Percentiles rank a stretch among this genome's conserved stretches.
phyloP scores from a whole-genome alignment of 305 asterid genomes.

The Solanum hybrid region DNA sequence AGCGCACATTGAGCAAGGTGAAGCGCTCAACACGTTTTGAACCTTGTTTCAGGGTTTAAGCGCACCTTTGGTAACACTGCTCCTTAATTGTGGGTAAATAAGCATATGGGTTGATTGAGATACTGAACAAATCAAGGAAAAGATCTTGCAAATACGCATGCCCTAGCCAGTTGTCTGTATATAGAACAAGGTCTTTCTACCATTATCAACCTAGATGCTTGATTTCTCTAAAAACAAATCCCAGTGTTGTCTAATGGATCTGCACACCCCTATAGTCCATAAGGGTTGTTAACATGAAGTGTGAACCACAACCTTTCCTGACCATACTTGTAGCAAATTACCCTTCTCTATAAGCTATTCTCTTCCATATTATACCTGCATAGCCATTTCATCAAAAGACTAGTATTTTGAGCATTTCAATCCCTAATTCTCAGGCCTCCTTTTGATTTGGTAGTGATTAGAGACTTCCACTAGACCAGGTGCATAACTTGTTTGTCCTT shows the following conservation, averaged over 20 bases:
- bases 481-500: not conserved
- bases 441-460: not conserved
- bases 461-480: not conserved
- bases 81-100: not conserved
- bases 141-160: not conserved
- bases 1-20: not conserved
- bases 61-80: not conserved
- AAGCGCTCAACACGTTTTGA: not conserved
- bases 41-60: not conserved
- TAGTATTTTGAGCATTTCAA: no score
- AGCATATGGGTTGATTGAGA: not conserved
- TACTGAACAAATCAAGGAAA: not conserved
- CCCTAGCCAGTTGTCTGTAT: not conserved
- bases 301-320: not conserved
- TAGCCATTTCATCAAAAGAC: not conserved
- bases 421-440: not conserved
- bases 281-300: not conserved
- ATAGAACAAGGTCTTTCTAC: not conserved
- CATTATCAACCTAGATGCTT: not conserved
- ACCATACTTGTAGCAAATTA: not conserved
- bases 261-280: not conserved
- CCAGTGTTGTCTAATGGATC: not conserved
- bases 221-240: not conserved
- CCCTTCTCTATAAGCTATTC: not conserved
- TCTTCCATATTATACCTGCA: not conserved